Evolutionary conservation across 2,329 filamentous ascomycete species (phyloP).

Genomic region (Cladosporium sp.): DNA sequence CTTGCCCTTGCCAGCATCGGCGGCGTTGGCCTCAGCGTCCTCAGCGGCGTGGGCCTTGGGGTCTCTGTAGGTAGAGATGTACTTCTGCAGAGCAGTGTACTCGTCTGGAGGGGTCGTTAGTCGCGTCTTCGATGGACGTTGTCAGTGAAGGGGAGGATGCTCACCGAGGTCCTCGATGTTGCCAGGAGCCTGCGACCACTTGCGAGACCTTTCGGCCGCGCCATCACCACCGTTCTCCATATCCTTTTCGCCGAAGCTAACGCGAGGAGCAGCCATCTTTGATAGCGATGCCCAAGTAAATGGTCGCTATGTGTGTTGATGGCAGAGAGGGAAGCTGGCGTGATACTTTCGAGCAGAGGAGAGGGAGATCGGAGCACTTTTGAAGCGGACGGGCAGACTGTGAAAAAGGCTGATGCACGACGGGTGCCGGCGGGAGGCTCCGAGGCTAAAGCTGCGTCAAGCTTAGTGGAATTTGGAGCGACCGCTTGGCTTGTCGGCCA

Average conservation of each 20-base stretch:
- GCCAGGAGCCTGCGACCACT: slow-evolving; percentile 44
- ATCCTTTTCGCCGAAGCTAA: slow-evolving; percentile 45
- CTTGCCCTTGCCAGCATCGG: slow-evolving; percentile 50
- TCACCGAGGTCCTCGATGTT: slow-evolving; percentile 47
- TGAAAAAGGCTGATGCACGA: slow-evolving; percentile 18
- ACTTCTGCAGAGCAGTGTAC: slow-evolving; percentile 66
- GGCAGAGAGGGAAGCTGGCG: slow-evolving; percentile 11
- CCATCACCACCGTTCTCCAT: slow-evolving; percentile 40
- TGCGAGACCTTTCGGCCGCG: slow-evolving; percentile 38
- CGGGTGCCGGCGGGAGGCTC: slow-evolving; percentile 6
- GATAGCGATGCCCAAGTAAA: slow-evolving; percentile 37
- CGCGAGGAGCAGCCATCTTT: slow-evolving; percentile 42
- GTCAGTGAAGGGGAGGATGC: slow-evolving; percentile 11
- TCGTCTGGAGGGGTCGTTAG: slow-evolving; percentile 53
- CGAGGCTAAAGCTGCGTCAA: slow-evolving; percentile 12
- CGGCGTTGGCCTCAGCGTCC: slow-evolving; percentile 43
- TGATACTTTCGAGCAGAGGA: slow-evolving; percentile 21
- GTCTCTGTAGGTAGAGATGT: slow-evolving; percentile 68
- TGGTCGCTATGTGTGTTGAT: slow-evolving; percentile 29
- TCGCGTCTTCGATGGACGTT: slow-evolving; percentile 9
- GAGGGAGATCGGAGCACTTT: slow-evolving; percentile 24
- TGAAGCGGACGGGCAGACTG: slow-evolving; percentile 21
- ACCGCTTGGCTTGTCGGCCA: slow-evolving; percentile 11
- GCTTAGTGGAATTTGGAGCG: slow-evolving; percentile 16
- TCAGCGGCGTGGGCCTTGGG: slow-evolving; percentile 53